Conservation (phyloP, 345 rosid species). For the Anacardium occidentale region DNA sequence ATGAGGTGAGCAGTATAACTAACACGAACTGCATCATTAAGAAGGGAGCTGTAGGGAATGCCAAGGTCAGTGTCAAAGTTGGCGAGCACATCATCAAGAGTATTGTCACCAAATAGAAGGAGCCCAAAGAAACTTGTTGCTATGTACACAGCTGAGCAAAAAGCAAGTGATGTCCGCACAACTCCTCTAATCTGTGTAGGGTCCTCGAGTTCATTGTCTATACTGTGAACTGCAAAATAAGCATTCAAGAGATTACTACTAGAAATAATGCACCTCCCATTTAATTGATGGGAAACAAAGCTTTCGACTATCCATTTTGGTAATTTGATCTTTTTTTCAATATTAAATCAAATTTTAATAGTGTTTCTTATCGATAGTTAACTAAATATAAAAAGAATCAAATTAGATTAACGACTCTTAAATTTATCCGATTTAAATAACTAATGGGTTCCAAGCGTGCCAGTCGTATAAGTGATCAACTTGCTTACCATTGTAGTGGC, state of each 20-base stretch:
- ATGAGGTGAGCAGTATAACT: constrained; percentile 87
- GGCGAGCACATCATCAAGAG: constrained; percentile 84
- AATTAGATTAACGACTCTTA: background rate
- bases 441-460: background rate
- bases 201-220: constrained; percentile 86
- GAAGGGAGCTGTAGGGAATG: constrained; percentile 65
- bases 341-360: too few relatives aligned
- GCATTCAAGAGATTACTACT: constrained; percentile 15
- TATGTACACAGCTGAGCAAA: constrained; percentile 74
- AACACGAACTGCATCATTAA: constrained; percentile 78
- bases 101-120: constrained; percentile 80
- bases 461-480: background rate
- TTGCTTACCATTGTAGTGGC: constrained; percentile 79
- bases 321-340: too few relatives aligned
- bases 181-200: constrained; percentile 59
- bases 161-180: constrained; percentile 62
- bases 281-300: background rate
- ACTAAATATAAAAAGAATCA: background rate
- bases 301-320: background rate
- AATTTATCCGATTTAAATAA: background rate
- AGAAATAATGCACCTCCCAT: background rate
- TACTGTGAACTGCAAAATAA: constrained; percentile 70
- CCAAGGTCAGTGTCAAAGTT: constrained; percentile 82
- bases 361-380: too few relatives aligned
- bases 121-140: constrained; percentile 81